phyloP scores from a whole-genome alignment of 345 rosid genomes.

The Euphorbia peplus region DNA sequence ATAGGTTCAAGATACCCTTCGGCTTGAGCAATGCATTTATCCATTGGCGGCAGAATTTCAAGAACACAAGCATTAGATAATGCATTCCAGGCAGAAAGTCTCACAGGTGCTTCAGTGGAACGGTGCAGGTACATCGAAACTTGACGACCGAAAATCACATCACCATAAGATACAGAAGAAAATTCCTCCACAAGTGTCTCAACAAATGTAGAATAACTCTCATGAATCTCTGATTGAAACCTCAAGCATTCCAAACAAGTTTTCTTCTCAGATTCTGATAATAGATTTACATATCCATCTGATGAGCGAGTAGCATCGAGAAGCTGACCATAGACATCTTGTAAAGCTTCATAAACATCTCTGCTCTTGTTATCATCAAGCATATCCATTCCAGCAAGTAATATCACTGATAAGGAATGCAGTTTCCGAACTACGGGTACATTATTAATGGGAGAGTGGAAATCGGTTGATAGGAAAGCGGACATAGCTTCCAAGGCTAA shows the following conservation, averaged over 20 bases:
- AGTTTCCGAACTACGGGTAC: constrained; percentile 80
- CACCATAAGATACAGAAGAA: constrained; percentile 78
- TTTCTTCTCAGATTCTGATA: constrained; percentile 23
- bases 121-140: constrained; percentile 67
- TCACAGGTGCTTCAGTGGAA: constrained; percentile 54
- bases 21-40: constrained; percentile 57
- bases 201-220: constrained; percentile 64
- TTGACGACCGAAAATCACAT: constrained; percentile 69
- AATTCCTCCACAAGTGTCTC: constrained; percentile 81
- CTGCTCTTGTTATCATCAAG: constrained; percentile 67
- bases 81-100: constrained; percentile 73
- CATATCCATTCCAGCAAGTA: constrained; percentile 70
- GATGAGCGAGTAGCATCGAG: constrained; percentile 35
- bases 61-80: constrained; percentile 64
- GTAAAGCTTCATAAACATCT: constrained; percentile 60
- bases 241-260: constrained; percentile 38
- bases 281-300: constrained; percentile 7
- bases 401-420: constrained; percentile 67
- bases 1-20: constrained; percentile 78
- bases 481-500: constrained; percentile 72
- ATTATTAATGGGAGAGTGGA: constrained; percentile 44
- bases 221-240: constrained; percentile 68
- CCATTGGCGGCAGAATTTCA: constrained; percentile 73
- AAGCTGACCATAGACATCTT: constrained; percentile 61
- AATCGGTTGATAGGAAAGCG: constrained; percentile 29